Evolutionary conservation across 2,329 filamentous ascomycete species (phyloP).

Genomic region (Alternaria hordeiaustralica): DNA sequence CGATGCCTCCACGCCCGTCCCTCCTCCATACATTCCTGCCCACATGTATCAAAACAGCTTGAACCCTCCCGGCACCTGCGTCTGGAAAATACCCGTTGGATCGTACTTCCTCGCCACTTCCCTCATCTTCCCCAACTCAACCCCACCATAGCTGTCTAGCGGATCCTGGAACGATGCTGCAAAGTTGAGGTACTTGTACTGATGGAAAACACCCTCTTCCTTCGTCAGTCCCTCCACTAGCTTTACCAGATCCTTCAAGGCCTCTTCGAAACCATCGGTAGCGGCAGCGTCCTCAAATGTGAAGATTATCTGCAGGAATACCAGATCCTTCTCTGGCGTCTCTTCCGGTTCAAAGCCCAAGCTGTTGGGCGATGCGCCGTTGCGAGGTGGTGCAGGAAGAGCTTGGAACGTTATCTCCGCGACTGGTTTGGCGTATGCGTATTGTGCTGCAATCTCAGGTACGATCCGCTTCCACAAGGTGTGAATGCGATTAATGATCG

Average conservation of each 20-base stretch:
- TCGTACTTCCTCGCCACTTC: constrained; percentile 30
- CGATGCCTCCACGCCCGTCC: neutral
- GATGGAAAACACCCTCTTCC: constrained; percentile 22
- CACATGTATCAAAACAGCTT: constrained; percentile 19
- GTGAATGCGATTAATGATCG: constrained; percentile 27
- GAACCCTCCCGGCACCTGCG: constrained; percentile 28
- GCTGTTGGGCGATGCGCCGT: constrained; percentile 20
- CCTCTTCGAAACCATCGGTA: constrained; percentile 19
- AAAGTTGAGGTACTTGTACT: constrained; percentile 42
- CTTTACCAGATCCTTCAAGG: constrained; percentile 26
- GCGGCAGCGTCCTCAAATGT: constrained; percentile 24
- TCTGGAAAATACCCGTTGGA: constrained; percentile 32
- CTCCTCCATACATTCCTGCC: neutral
- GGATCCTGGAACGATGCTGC: constrained; percentile 47
- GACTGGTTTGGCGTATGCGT: constrained; percentile 19
- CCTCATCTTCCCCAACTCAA: constrained; percentile 12
- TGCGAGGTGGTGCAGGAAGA: constrained; percentile 21
- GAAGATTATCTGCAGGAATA: constrained; percentile 33
- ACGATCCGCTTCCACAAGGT: constrained; percentile 25
- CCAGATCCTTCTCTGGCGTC: constrained; percentile 20
- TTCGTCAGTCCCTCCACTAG: constrained; percentile 24
- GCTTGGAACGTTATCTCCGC: constrained; percentile 32
- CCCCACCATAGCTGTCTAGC: constrained; percentile 24
- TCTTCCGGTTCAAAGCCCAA: constrained; percentile 23
- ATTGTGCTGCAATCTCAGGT: constrained; percentile 17